Evolutionary conservation across 75 land plant genomes (phyloP), one percentile per base, ranked within the genome.

Genomic region (Cryptomeria japonica): DNA sequence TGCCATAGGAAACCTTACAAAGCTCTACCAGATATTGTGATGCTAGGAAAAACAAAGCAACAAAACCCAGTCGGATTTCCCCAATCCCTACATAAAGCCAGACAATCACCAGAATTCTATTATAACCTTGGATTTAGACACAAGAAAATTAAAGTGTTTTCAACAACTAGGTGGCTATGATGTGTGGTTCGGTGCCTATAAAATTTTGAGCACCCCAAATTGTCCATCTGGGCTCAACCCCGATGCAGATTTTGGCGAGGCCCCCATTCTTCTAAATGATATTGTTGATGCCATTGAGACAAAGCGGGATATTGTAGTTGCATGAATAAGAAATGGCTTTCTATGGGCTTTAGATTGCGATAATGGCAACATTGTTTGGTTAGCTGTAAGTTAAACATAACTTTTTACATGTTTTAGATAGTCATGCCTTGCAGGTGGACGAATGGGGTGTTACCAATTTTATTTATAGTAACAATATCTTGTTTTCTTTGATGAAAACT

Each of bases 221-320:
- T 92, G 93, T 77, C 94, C 95, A 0, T 28, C 86, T 18, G 86
- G 86, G 16, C 90, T 91, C 28, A 93, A 89, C 39, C 73, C 89
- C 0, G 92, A 92, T 83, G 92, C 92, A 16, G 94, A 94, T 42
- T 94, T 94, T 85, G 94, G 95, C 0, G 93, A 94, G 89, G 92
- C 92, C 16, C 94, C 95, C 11, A 90, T 94, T 93, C 79, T 94
- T 85, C 88, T 93, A 1, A 83, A 55, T 39, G 83, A 91, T 80
- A 22, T 31, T 31, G 44, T 12, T 10, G 68, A 61, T 61, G 28
- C 22, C 68, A 90, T 88, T 68, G 88, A 87, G 4, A 89, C 38
- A 25, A n/a, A 18, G 0, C 80, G 42, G 4, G 91, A 90, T 46
- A 70, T 94, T 28, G 88, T 85, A 8, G 89, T 92, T 16, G 91